Evolutionary conservation across 225 moss, liverwort and hornwort genomes (phyloP), one percentile per base, ranked within the genome.

Genomic region (Asterella californica): DNA sequence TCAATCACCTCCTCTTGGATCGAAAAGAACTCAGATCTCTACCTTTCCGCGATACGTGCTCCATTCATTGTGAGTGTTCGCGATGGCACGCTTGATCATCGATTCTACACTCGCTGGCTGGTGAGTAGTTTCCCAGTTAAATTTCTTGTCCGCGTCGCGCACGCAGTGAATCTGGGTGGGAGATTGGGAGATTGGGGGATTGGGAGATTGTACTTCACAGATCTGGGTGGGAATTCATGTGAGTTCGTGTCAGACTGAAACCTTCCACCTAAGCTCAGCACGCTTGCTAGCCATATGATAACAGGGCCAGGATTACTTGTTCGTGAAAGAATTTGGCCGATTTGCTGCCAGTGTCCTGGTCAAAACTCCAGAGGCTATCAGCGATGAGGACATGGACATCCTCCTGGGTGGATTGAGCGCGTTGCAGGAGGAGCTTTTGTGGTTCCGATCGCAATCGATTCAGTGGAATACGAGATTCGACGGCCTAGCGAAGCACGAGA

Each of bases 291-390:
- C 4, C 8, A 30, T 76, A 92, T 71, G 9, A 76, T 30, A 66
- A 74, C 81, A 97, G 96, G 93, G 83, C 82, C 94, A 97, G 82
- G 96, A 97, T 66, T 94, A 93, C 79, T 79, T 91, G 79, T 94
- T 91, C 59, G 94, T 97, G 34, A 91, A 92, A 76, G 88, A 91
- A 34, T 92, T 97, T 32, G 90, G 89, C 22, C 90, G 93, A 30
- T 93, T 87, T 70, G 71, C 81, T 6, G 90, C 89, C 17, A 93
- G 91, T 75, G 86, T 93, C 76, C 68, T 97, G 38, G 86, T 87
- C 33, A 94, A 94, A 85, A 83, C 91, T 64, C 94, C 96, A 1
- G 82, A 82, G 36, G 85, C 88, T 65, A 83, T 84, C 61, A 76
- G 82, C 15, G 93, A 92, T 72, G 83, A 91, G 37, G 94, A 93